Conservation (phyloP, 1,284 basidiomycete species). For the Schizophyllum commune region DNA sequence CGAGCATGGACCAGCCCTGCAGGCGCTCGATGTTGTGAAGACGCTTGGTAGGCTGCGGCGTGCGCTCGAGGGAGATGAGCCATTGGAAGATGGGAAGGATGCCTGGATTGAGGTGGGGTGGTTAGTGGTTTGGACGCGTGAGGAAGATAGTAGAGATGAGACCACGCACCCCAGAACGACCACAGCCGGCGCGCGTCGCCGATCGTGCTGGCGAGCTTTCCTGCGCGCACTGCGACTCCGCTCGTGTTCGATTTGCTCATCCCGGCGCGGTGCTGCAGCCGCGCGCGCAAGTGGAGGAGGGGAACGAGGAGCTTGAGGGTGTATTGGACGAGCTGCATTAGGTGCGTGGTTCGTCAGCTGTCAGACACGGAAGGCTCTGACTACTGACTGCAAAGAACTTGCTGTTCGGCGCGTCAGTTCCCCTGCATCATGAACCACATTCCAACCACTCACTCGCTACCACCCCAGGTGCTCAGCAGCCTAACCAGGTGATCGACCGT, state of each 20-base stretch:
- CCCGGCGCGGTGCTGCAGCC: constrained; percentile 56
- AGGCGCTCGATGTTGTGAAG: constrained; percentile 72
- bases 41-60: constrained; percentile 56
- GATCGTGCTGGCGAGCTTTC: constrained; percentile 48
- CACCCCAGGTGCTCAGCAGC: constrained; percentile 73
- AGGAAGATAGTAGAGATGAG: not conserved
- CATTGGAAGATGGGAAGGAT: constrained; percentile 72
- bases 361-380: not conserved
- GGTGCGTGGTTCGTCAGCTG: constrained; percentile 1
- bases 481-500: constrained; percentile 63
- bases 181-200: constrained; percentile 65
- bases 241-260: constrained; percentile 44
- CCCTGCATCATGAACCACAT: constrained; percentile 1
- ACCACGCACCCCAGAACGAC: constrained; percentile 63
- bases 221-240: constrained; percentile 39
- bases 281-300: constrained; percentile 56
- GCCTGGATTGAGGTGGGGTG: constrained; percentile 32
- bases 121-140: not conserved
- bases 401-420: constrained; percentile 27
- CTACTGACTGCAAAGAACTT: constrained; percentile 65
- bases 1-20: constrained; percentile 80
- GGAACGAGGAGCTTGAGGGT: constrained; percentile 60
- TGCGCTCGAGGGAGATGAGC: constrained; percentile 65
- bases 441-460: constrained; percentile 58
- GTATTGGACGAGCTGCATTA: constrained; percentile 60